phyloP scores from a whole-genome alignment of 805 yeast genomes.

The Blastobotrys terrestris region DNA sequence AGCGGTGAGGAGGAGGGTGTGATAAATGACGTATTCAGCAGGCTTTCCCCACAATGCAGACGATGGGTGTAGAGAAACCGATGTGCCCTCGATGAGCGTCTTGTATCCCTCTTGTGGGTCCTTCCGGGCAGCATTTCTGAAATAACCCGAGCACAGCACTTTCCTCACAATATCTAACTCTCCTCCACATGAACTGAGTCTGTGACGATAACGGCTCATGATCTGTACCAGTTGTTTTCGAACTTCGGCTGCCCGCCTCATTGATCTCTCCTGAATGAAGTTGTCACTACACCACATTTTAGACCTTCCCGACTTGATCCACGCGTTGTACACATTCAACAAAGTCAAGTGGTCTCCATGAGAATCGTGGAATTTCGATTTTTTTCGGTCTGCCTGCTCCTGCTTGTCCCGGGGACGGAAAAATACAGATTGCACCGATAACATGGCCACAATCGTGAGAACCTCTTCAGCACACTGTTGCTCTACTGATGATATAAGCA shows the following conservation, averaged over 20 bases:
- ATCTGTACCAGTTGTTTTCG: slow-evolving; percentile 61
- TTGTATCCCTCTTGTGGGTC: slow-evolving; percentile 53
- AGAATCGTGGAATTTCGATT: slow-evolving; percentile 45
- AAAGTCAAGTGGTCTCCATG: slow-evolving; percentile 78
- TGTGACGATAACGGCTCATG: slow-evolving; percentile 28
- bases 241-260: slow-evolving; percentile 63
- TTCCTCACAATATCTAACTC: slow-evolving; percentile 38
- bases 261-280: slow-evolving; percentile 67
- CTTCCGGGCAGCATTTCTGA: slow-evolving; percentile 58
- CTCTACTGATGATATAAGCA: slow-evolving; percentile 55
- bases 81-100: slow-evolving; percentile 33
- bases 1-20: slow-evolving; percentile 76
- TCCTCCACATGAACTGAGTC: slow-evolving; percentile 29
- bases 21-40: slow-evolving; percentile 67
- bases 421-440: slow-evolving; percentile 71
- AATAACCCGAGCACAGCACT: slow-evolving; percentile 61
- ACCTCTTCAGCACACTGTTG: slow-evolving; percentile 62
- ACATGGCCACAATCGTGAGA: slow-evolving; percentile 71
- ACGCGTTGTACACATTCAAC: slow-evolving; percentile 68
- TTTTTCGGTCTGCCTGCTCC: slow-evolving; percentile 57
- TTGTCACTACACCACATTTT: slow-evolving; percentile 81
- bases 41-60: slow-evolving; percentile 73
- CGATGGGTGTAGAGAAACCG: slow-evolving; percentile 78
- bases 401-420: slow-evolving; percentile 59
- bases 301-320: slow-evolving; percentile 64